phyloP scores from a whole-genome alignment of 2,329 filamentous ascomycete species.

The Fonsecaea pedrosoi region DNA sequence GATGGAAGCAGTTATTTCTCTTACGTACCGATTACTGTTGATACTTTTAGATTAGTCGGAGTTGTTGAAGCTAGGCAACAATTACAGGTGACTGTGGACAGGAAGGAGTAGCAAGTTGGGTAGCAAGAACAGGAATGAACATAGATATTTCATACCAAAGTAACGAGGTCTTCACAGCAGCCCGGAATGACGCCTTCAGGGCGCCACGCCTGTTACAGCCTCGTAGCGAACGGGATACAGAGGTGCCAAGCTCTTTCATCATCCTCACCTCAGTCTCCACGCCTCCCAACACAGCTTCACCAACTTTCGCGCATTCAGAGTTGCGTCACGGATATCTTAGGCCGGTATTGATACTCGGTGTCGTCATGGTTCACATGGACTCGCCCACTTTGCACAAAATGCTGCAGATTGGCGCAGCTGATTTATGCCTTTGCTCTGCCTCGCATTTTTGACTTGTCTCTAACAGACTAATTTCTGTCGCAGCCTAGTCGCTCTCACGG shows the following conservation, averaged over 20 bases:
- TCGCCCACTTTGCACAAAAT: not conserved
- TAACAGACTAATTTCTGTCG: not conserved
- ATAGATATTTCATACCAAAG: not conserved
- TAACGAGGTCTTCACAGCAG: too few species aligned
- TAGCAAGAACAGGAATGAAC: not conserved
- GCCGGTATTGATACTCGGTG: not conserved
- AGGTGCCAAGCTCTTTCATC: slow-evolving; percentile 4
- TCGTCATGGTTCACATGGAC: slow-evolving; percentile 4
- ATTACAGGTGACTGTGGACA: not conserved
- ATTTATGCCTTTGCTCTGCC: not conserved
- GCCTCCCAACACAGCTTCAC: not conserved
- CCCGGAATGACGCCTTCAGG: too few species aligned
- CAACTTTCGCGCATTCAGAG: not conserved
- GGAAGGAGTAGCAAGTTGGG: not conserved
- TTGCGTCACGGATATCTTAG: slow-evolving; percentile 3
- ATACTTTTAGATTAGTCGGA: not conserved
- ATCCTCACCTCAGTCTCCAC: not conserved
- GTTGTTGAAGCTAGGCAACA: not conserved
- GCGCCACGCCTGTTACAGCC: not conserved
- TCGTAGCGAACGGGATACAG: not conserved
- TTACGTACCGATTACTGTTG: not conserved
- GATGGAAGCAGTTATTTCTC: not conserved
- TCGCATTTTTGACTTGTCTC: not conserved
- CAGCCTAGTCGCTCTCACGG: not conserved
- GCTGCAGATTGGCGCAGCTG: not conserved